phyloP scores from a whole-genome alignment of 306 rosid genomes.

The Hylodesmum podocarpum region DNA sequence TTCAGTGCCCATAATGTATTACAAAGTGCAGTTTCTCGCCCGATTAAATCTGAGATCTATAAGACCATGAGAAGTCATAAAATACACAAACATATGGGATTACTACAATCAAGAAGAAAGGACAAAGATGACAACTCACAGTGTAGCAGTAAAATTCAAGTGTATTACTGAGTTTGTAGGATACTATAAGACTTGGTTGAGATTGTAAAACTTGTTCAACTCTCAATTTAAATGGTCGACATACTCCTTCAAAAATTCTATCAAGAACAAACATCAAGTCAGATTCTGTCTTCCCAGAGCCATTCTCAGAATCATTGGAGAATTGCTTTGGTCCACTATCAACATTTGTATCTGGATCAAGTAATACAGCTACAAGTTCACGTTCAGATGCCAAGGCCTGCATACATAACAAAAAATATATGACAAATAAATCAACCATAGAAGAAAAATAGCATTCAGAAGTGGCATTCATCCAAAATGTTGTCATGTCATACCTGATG shows the following conservation, averaged over 20 bases:
- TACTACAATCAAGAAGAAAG: neutral
- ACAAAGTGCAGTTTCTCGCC: constrained; percentile 87
- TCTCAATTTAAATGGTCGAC: constrained; percentile 96
- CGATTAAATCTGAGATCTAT: constrained; percentile 90
- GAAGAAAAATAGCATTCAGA: constrained; percentile 15
- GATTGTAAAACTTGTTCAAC: constrained; percentile 98
- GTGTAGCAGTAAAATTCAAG: constrained; percentile 94
- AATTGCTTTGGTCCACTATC: constrained; percentile 62
- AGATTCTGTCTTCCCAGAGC: constrained; percentile 58
- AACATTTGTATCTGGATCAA: constrained; percentile 75
- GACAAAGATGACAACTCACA: constrained; percentile 53
- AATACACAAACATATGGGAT: neutral
- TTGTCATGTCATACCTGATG: constrained; percentile 70
- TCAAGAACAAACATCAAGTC: constrained; percentile 92
- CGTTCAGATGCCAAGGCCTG: constrained; percentile 99
- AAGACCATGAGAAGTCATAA: constrained; percentile 32
- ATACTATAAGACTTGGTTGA: constrained; percentile 85
- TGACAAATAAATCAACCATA: constrained; percentile 13
- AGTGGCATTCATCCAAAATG: constrained; percentile 25
- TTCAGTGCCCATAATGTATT: constrained; percentile 79
- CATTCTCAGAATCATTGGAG: constrained; percentile 52
- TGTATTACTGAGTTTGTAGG: constrained; percentile 87
- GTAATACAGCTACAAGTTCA: constrained; percentile 75
- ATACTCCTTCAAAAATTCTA: constrained; percentile 98
- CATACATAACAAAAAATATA: constrained; percentile 14